Evolutionary conservation across 352 stramenopile genomes (phyloP).

Genomic region (Phytophthora sp.): DNA sequence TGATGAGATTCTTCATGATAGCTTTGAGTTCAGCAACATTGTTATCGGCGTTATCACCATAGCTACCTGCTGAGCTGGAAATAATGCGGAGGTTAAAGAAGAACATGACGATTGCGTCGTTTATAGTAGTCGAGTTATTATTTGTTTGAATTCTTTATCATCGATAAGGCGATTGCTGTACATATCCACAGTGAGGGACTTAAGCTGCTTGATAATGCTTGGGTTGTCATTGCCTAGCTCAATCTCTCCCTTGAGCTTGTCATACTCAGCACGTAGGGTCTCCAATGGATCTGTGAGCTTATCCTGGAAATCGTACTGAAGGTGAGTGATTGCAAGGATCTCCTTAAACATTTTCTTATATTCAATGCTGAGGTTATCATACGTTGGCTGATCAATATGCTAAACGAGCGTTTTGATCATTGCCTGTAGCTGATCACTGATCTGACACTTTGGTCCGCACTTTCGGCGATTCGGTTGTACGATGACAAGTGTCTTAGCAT

Average conservation of each 20-base stretch:
- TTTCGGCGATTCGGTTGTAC: conserved; percentile 7
- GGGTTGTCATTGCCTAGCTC: no score
- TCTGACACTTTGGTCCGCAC: conserved; percentile 4
- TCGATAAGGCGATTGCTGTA: conserved; percentile 20
- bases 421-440: conserved; percentile 4
- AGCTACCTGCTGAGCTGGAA: conserved; percentile 5
- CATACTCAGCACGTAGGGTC: conserved; percentile 4
- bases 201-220: no score
- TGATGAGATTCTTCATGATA: conserved; percentile 22
- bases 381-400: neutral
- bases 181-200: conserved; percentile 16
- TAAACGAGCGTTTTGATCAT: conserved; percentile 4
- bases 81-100: conserved; percentile 15
- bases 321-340: neutral
- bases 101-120: conserved; percentile 17
- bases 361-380: neutral
- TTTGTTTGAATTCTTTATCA: conserved; percentile 23
- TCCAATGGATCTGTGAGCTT: conserved; percentile 6
- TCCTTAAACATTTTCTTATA: neutral
- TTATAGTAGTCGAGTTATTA: conserved; percentile 24
- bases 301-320: neutral
- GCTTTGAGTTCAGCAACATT: conserved; percentile 6
- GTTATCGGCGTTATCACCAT: conserved; percentile 8
- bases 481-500: conserved; percentile 5
- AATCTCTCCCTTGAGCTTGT: conserved; percentile 24